Conservation (phyloP, 768 basidiomycete genomes). For the Mycena polygramma region DNA sequence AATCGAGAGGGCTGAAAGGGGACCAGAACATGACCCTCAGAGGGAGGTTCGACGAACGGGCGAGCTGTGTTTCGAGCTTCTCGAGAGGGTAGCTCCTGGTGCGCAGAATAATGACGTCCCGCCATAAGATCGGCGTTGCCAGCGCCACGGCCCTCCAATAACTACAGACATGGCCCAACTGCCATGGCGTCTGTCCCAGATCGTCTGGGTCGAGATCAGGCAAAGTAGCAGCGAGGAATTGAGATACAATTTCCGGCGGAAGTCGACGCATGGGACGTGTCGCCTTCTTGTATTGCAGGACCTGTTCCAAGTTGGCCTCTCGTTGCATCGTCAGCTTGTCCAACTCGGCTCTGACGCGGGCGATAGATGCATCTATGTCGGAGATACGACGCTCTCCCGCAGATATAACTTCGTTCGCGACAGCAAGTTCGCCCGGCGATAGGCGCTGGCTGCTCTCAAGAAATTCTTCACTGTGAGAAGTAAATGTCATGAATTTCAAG, state of each 20-base stretch:
- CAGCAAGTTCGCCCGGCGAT: constrained; percentile 10
- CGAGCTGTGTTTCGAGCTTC: constrained; percentile 13
- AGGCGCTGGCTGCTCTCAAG: constrained; percentile 21
- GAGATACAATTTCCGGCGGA: constrained; percentile 21
- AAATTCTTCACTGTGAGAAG: too few relatives aligned
- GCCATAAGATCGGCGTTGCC: constrained; percentile 1
- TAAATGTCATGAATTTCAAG: too few relatives aligned
- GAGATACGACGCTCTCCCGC: background rate
- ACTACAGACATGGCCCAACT: constrained; percentile 25
- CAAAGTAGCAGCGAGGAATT: background rate
- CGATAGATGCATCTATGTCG: background rate
- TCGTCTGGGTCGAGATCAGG: constrained; percentile 1
- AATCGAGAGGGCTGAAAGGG: background rate
- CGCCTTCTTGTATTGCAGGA: constrained; percentile 4
- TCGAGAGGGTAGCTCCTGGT: background rate
- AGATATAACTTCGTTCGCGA: background rate
- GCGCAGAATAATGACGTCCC: constrained; percentile 4
- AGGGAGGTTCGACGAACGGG: constrained; percentile 6
- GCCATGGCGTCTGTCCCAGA: constrained; percentile 16
- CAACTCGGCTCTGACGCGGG: constrained; percentile 1
- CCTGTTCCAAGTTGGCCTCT: background rate
- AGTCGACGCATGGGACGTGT: constrained; percentile 6
- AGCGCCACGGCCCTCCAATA: constrained; percentile 22
- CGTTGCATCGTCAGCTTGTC: background rate
- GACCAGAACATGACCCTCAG: constrained; percentile 9